These are phyloP conservation scores for Cyclospora cayetanensis DNA, from an alignment of 169 alveolate species.

Conservation along the genomic window DNA sequence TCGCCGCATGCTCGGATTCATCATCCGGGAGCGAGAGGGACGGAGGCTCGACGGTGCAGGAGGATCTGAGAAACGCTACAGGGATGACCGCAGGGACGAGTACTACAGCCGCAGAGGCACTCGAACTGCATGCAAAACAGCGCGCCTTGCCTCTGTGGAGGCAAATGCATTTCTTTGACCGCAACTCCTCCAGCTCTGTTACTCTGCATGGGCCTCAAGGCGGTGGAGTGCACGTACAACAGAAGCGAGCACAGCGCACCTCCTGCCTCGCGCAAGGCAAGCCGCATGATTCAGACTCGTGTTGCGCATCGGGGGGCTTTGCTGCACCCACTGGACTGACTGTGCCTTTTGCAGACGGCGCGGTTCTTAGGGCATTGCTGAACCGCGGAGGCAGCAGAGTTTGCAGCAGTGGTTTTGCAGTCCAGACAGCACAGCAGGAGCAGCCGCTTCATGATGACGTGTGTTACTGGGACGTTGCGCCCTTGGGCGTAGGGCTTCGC, in stretches of 20 bases:
- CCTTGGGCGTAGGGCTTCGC: not conserved
- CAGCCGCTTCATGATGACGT: not conserved
- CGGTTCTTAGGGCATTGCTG: conserved; percentile 5
- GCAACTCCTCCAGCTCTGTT: not conserved
- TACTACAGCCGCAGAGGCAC: not conserved
- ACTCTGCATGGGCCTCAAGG: not conserved
- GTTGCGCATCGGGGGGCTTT: conserved; percentile 29
- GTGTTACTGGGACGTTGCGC: not conserved
- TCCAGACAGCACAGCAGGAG: not conserved
- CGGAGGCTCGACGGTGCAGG: not conserved
- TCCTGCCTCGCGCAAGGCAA: not conserved
- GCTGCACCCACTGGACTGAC: conserved; percentile 59
- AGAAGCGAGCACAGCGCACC: not conserved
- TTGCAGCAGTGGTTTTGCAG: not conserved
- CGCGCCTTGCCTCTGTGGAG: conserved; percentile 24
- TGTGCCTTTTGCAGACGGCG: conserved; percentile 27
- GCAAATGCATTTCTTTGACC: not conserved
- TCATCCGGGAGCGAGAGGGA: not conserved
- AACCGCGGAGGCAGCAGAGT: not conserved
- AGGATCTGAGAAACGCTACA: not conserved
- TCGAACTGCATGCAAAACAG: not conserved
- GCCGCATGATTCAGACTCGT: conserved; percentile 3
- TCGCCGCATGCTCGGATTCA: not conserved
- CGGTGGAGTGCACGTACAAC: not conserved
- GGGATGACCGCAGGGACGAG: not conserved